phyloP scores from a whole-genome alignment of 2,329 filamentous ascomycete genomes.

The Arthroderma sp. region DNA sequence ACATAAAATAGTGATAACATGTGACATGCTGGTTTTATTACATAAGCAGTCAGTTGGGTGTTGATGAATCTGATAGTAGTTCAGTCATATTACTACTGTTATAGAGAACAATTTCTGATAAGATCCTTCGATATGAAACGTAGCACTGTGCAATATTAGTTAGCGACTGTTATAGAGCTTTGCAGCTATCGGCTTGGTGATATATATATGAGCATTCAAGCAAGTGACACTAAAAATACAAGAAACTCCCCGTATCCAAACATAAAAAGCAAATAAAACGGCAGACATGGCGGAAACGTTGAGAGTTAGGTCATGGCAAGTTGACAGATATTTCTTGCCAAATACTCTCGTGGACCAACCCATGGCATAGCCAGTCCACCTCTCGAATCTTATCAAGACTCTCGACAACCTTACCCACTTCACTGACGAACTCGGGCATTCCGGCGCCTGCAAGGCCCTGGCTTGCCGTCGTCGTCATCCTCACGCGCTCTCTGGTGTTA shows the following conservation, averaged over 20 bases:
- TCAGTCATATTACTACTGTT: background rate
- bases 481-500: slow-evolving; percentile 48
- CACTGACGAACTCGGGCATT: slow-evolving; percentile 49
- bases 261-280: background rate
- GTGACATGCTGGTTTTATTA: background rate
- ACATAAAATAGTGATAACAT: background rate
- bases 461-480: slow-evolving; percentile 45
- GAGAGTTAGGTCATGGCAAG: background rate
- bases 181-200: background rate
- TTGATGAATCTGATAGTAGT: too few species aligned
- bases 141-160: background rate
- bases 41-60: too few species aligned
- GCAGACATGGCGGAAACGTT: background rate
- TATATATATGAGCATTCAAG: background rate
- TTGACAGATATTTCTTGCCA: slow-evolving; percentile 19
- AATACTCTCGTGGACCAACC: slow-evolving; percentile 45
- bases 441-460: slow-evolving; percentile 49
- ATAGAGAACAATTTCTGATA: background rate
- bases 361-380: slow-evolving; percentile 49
- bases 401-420: slow-evolving; percentile 49
- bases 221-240: background rate
- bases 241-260: background rate
- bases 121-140: background rate
- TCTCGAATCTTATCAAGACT: slow-evolving; percentile 44
- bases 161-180: background rate